Evolutionary conservation across 1,139 yeast species (phyloP).

Genomic region (Pichia sp.): DNA sequence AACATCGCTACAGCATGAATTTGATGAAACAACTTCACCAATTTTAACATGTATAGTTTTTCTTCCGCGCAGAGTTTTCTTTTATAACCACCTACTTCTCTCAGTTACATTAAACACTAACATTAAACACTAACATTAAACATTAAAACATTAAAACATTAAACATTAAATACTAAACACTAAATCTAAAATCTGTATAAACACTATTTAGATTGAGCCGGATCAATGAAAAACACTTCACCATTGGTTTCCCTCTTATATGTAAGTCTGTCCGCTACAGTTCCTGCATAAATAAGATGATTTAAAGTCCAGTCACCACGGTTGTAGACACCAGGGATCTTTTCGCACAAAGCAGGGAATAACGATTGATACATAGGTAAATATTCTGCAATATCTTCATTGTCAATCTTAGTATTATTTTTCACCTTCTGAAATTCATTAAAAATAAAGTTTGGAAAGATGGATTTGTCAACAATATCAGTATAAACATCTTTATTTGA

Average conservation of each 20-base stretch:
- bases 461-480: constrained; percentile 7
- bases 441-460: constrained; percentile 49
- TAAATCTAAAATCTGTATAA: too few species aligned
- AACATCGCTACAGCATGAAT: too few species aligned
- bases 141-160: too few species aligned
- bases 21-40: too few species aligned
- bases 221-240: constrained; percentile 51
- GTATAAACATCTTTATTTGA: constrained; percentile 40
- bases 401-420: constrained; percentile 33
- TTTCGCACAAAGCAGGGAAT: constrained; percentile 45
- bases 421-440: constrained; percentile 39
- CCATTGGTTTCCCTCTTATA: constrained; percentile 55
- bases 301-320: constrained; percentile 61
- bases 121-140: too few species aligned
- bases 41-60: too few species aligned
- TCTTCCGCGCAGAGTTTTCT: too few species aligned
- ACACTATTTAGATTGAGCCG: constrained; percentile 6
- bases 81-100: too few species aligned
- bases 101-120: too few species aligned
- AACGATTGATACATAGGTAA: constrained; percentile 48
- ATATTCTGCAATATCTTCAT: constrained; percentile 48
- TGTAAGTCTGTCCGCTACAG: constrained; percentile 50
- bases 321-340: constrained; percentile 57
- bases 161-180: too few species aligned
- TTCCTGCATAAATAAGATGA: constrained; percentile 53